phyloP scores from a whole-genome alignment of 192 early-diverging fungal genomes.

The Anaeromyces robustus region DNA sequence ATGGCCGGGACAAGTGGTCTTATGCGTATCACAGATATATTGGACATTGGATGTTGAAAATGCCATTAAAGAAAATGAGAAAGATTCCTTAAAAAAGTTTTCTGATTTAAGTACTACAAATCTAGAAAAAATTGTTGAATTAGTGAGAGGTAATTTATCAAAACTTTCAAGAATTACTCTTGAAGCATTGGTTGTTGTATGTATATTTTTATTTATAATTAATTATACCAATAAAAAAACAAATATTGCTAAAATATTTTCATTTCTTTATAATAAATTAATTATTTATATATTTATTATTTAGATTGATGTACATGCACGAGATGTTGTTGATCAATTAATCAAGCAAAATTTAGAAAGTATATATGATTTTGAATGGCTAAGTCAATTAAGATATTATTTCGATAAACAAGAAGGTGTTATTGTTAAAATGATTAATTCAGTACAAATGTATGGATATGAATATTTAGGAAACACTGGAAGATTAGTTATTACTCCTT shows the following conservation, averaged over 20 bases:
- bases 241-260: no score
- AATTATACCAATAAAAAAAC: no score
- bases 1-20: conserved; percentile 45
- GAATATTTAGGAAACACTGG: conserved; percentile 43
- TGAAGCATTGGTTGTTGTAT: conserved; percentile 39
- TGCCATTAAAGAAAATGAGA: conserved; percentile 20
- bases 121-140: conserved; percentile 31
- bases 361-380: conserved; percentile 30
- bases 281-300: not conserved
- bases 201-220: conserved; percentile 4
- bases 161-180: conserved; percentile 25
- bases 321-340: conserved; percentile 30
- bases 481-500: conserved; percentile 39
- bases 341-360: conserved; percentile 23
- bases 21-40: conserved; percentile 35
- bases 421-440: conserved; percentile 47
- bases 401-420: conserved; percentile 35
- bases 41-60: conserved; percentile 46
- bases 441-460: conserved; percentile 42
- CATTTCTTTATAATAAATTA: not conserved
- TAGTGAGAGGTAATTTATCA: conserved; percentile 34
- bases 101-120: conserved; percentile 24
- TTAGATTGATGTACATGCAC: conserved; percentile 44
- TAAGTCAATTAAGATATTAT: conserved; percentile 41
- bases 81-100: conserved; percentile 29